Conservation (phyloP, 352 stramenopile genomes). For the Phytophthora citricola region DNA sequence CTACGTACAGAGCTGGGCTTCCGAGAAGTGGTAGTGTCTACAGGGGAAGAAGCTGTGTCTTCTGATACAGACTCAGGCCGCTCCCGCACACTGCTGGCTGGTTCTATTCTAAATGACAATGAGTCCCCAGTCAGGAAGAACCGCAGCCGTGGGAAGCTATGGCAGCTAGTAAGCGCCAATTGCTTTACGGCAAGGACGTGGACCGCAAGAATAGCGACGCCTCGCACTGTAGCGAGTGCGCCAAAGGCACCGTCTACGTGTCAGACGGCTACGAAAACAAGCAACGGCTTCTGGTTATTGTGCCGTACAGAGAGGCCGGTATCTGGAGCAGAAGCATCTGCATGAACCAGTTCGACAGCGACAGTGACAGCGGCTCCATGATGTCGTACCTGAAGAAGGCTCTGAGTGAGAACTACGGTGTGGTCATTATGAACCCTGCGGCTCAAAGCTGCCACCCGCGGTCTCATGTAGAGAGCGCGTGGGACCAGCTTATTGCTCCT, state of each 20-base stretch:
- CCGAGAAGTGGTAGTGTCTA: constrained; percentile 68
- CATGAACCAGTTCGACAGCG: constrained; percentile 68
- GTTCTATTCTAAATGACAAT: constrained; percentile 22
- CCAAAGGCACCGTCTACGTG: constrained; percentile 75
- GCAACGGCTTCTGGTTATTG: constrained; percentile 77
- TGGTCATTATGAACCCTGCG: constrained; percentile 85
- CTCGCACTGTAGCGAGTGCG: constrained; percentile 57
- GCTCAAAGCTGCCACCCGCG: constrained; percentile 78
- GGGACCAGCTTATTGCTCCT: constrained; percentile 80
- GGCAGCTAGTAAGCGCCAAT: constrained; percentile 33
- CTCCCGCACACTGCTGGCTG: constrained; percentile 21
- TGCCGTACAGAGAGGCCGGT: constrained; percentile 85
- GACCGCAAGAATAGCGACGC: constrained; percentile 37
- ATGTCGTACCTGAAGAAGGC: constrained; percentile 83
- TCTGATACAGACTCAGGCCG: constrained; percentile 36
- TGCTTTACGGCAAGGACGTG: constrained; percentile 37
- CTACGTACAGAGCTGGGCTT: constrained; percentile 73
- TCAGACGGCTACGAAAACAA: constrained; percentile 69
- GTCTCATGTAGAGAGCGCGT: constrained; percentile 78
- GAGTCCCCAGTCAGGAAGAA: constrained; percentile 18
- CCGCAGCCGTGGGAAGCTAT: constrained; percentile 37
- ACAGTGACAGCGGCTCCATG: constrained; percentile 79
- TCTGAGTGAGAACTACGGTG: constrained; percentile 80
- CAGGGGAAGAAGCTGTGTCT: constrained; percentile 45
- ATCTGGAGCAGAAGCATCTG: constrained; percentile 89